Evolutionary conservation across 1,284 basidiomycete genomes (phyloP), one percentile per base, ranked within the genome.

Genomic region (Phylloboletellus chloephorus): DNA sequence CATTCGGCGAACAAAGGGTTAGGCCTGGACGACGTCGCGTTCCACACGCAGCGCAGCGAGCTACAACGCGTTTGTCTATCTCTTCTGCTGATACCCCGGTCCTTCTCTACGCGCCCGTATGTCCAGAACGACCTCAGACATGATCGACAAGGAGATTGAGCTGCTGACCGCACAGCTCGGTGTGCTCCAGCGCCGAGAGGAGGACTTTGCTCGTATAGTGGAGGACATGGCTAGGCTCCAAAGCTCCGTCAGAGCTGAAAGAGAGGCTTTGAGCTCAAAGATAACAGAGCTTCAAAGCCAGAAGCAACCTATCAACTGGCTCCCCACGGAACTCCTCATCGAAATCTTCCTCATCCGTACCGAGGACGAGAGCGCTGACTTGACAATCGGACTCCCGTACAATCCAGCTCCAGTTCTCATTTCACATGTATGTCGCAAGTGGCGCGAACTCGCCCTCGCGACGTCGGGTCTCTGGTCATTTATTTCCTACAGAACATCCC

Each of bases 311-410:
- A 62, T 74, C 41, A 67, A 72, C 46, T 69, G 67, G 67, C 64
- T 76, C 24, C 74, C 74, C 6, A 46, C 62, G 13, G 74, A 77
- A 49, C 55, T 76, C 12, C 63, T 78, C 37, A 50, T 63, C 31
- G 60, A 67, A 12, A 64, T 74, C 31, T 78, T 76, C 44, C 33
- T 64, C 30, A 50, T 54, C 13, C 51, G 55, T 37, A 43, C 52
- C 34, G 54, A 56, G 48, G 52, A 52, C 24, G 41, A 51, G 43
- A 42, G 37, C 33, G 26, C 52, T 7, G 50, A 55, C 36, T 25
- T 48, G 20, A 29, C 44, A 11, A 24, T 44, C 29, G 46, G 46
- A 28, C 47, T 56, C 25, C 44, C 53, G 5, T 59, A 49, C 39
- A 64, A 64, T 42, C 47, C 53, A 19, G 52, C 60, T 2, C 64